A percentile compares a stretch with the other conserved stretches of the same genome.
These are phyloP conservation scores for Poteriospumella lacustris DNA, from an alignment of 108 stramenopile genomes.

Conservation along the genomic window DNA sequence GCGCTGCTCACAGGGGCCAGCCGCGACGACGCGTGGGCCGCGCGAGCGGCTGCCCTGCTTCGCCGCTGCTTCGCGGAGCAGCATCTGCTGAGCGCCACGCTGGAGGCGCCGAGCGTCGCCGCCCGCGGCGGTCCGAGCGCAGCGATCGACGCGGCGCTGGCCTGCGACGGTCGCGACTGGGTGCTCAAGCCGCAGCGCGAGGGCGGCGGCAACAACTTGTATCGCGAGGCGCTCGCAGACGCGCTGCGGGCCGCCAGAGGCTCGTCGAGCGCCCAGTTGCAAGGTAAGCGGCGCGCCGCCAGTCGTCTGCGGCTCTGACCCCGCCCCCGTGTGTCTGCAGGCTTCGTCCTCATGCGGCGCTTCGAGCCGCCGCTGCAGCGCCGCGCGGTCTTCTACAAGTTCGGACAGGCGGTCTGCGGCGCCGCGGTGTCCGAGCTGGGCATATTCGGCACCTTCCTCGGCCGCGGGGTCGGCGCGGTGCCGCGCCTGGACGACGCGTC, in stretches of 20 bases:
- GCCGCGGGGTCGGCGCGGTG: no score
- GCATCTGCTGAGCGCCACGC: slow-evolving; percentile 67
- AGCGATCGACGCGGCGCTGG: no score
- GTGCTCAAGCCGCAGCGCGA: slow-evolving; percentile 97
- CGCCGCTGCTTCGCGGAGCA: slow-evolving; percentile 70
- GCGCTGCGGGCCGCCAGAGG: no score
- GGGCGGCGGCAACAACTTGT: slow-evolving; percentile 97
- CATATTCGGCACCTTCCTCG: slow-evolving; percentile 44
- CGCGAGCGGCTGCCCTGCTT: slow-evolving; percentile 32
- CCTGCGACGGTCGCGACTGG: slow-evolving; percentile 64
- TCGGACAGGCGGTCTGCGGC: slow-evolving; percentile 14
- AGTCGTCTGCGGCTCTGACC: no score
- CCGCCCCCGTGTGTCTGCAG: no score
- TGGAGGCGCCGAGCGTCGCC: no score
- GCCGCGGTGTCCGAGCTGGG: slow-evolving; percentile 53
- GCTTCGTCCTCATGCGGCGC: slow-evolving; percentile 54
- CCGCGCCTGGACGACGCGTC: no score
- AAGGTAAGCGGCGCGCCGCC: no score
- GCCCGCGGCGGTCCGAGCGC: no score
- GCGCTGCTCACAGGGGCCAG: slow-evolving; percentile 55
- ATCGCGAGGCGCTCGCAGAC: slow-evolving; percentile 64
- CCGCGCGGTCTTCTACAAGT: slow-evolving; percentile 14
- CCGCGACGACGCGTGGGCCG: no score
- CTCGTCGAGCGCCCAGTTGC: no score
- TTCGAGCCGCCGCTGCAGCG: slow-evolving; percentile 41